Evolutionary conservation across 306 rosid species (phyloP).

Genomic region (Dryas drummondii): DNA sequence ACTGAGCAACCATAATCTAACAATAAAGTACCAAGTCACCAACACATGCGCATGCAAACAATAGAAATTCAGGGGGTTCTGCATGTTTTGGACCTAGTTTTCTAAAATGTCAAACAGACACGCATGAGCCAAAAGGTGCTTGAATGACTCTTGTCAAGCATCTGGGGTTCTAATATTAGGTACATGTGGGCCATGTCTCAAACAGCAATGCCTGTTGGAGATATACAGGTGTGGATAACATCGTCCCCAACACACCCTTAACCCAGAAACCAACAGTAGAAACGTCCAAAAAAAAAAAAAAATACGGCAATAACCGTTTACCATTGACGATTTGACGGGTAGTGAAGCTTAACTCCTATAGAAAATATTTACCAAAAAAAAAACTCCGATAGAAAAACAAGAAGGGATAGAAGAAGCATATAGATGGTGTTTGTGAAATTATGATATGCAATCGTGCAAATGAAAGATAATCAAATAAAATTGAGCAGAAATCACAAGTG

Average conservation of each 20-base stretch:
- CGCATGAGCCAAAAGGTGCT: background rate
- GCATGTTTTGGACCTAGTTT: background rate
- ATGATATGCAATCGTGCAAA: background rate
- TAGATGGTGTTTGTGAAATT: background rate
- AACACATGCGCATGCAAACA: background rate
- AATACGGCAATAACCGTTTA: background rate
- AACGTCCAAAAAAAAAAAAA: background rate
- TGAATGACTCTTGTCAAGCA: background rate
- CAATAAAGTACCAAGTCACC: background rate
- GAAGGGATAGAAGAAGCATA: background rate
- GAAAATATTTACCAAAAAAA: background rate
- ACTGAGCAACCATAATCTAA: background rate
- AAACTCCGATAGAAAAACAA: background rate
- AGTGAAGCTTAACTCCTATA: background rate
- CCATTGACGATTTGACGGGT: too few relatives aligned
- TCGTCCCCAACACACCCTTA: background rate
- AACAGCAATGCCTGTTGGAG: background rate
- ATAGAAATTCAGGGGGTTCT: background rate
- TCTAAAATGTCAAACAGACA: background rate
- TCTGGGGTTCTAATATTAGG: background rate
- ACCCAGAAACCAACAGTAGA: conserved; percentile 1
- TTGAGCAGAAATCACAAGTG: background rate
- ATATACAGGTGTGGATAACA: background rate
- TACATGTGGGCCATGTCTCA: background rate
- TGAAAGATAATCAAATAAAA: background rate